phyloP scores from a whole-genome alignment of 306 rosid species.

The Gastrolobium bilobum region DNA sequence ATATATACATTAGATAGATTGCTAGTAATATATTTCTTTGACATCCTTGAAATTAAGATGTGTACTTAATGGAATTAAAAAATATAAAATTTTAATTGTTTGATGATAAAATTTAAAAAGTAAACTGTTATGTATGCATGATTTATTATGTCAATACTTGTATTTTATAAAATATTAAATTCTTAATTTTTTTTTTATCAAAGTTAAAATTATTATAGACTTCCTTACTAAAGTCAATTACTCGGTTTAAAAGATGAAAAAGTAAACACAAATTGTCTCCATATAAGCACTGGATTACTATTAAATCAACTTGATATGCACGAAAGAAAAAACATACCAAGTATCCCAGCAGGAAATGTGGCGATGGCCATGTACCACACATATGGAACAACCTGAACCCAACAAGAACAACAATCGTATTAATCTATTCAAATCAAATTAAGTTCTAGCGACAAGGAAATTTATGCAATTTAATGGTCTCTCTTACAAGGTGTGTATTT shows the following conservation, averaged over 20 bases:
- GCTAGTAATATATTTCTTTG: no score
- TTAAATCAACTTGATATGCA: not conserved
- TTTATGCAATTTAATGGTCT: not conserved
- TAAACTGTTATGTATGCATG: not conserved
- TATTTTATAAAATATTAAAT: not conserved
- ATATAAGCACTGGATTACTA: not conserved
- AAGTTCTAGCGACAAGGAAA: not conserved
- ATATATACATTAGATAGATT: no score
- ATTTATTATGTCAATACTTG: not conserved
- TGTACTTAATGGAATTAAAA: not conserved
- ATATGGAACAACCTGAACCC: conserved; percentile 75
- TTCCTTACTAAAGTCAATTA: not conserved
- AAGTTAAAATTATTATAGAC: not conserved
- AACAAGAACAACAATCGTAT: conserved; percentile 7
- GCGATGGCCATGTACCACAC: conserved; percentile 98
- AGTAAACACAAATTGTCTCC: not conserved
- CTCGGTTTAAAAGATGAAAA: not conserved
- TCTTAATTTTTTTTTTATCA: not conserved
- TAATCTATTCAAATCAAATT: conserved; percentile 24
- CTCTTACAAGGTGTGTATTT: not conserved
- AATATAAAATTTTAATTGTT: not conserved
- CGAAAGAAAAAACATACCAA: conserved; percentile 58
- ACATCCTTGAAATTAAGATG: no score
- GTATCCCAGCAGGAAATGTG: conserved; percentile 90
- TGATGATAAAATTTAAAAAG: not conserved